Base-by-base conservation (phyloP, 176 grass and related monocot species). In the Triticum turgidum region DNA sequence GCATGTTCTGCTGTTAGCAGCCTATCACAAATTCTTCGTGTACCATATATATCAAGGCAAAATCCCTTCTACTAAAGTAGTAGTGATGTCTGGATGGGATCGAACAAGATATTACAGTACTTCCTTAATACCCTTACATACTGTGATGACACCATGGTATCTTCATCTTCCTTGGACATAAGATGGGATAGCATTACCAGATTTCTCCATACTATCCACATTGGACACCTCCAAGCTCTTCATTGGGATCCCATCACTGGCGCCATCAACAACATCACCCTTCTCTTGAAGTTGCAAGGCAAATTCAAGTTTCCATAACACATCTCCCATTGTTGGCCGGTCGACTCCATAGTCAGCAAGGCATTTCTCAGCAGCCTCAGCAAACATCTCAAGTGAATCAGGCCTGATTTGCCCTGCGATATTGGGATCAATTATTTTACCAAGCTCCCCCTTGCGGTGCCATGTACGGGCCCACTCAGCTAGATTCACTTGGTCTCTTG, bases 281-380 rank as follows among this genome's bases (percentile, higher is more conserved):
- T 90, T 91, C 77, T 92, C 87, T 79, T 98, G 95, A 83, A 95
- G 87, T 86, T 98, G 95, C 88, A 98, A 84, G 68, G 95, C 87
- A 81, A 83, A 98, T 85, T 98, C 93, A 76, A 98, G 95, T 88
- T 98, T 98, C 95, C 95, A 98, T 20, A 98, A 69, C 76, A 98
- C 93, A 4, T 98, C 95, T 37, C 95, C 95, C 95, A 98, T 98
- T 69, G 95, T 85, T 24, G 95, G 95, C 25, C 95, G 87, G 42
- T 98, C 89, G 0, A 95, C 91, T 74, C 95, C 95, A 67, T 98
- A 95, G 9, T 98, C 95, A 82, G 95, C 95, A 59, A 98, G 88
- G 72, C 93, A 98, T 94, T 98, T 95, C 77, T 98, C 95, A 61
- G 95, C 93, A 24, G 93, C 93, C 78, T 95, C 93, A 33, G 88